Percentiles rank a stretch among this genome's conserved stretches.
Evolutionary conservation across 169 alveolate species (phyloP).

Genomic region (Plasmodium relictum): DNA sequence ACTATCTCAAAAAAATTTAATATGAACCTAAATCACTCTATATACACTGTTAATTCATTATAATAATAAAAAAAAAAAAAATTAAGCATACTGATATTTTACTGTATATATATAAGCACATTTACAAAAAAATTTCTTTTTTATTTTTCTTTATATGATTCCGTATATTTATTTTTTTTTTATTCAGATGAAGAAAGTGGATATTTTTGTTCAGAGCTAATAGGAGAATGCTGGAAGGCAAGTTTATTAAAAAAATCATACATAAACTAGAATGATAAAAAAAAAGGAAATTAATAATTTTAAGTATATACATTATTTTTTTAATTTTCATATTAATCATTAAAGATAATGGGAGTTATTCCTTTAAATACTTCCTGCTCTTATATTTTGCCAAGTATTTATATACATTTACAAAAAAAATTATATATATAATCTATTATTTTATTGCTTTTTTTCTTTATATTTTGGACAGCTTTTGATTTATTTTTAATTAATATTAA

Average conservation of each 20-base stretch:
- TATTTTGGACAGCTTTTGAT: no score
- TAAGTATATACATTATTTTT: background rate
- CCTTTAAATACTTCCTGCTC: constrained; percentile 32
- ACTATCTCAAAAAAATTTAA: background rate
- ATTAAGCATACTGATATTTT: background rate
- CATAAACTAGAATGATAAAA: background rate
- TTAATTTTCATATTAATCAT: background rate
- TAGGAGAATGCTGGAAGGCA: constrained; percentile 75
- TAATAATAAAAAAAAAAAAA: background rate
- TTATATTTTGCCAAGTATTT: constrained; percentile 51
- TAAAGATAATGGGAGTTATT: constrained; percentile 67
- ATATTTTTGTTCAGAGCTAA: constrained; percentile 63
- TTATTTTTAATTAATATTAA: no score
- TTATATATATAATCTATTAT: background rate
- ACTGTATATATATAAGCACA: background rate
- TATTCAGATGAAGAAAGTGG: constrained; percentile 12
- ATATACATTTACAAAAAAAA: background rate
- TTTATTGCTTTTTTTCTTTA: background rate
- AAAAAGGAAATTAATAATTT: background rate
- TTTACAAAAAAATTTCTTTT: no score
- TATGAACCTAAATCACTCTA: background rate
- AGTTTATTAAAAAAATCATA: background rate
- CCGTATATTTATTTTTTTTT: background rate
- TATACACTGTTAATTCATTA: background rate
- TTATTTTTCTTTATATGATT: no score